These are phyloP conservation scores for Bruguiera parviflora DNA, from an alignment of 345 rosid genomes.

Conservation along the genomic window DNA sequence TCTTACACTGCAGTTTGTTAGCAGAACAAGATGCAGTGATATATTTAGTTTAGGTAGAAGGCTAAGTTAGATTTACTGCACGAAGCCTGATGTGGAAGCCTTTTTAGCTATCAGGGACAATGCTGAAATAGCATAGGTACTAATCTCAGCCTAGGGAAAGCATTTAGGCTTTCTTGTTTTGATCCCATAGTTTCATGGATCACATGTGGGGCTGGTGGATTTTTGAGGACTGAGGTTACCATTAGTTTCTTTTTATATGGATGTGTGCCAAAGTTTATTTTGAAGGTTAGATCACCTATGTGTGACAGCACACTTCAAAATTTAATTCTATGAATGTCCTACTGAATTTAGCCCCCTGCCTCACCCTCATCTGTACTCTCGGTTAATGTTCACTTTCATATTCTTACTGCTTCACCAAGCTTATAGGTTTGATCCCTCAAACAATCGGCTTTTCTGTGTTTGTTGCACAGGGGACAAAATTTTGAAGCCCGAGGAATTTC, in stretches of 20 bases:
- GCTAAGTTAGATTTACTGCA: not conserved
- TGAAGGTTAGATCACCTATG: too few relatives aligned
- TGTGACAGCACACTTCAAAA: not conserved
- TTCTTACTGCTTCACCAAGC: slow-evolving; percentile 3
- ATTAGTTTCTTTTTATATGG: too few relatives aligned
- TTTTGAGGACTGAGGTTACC: too few relatives aligned
- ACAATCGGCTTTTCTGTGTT: not conserved
- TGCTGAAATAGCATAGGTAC: not conserved
- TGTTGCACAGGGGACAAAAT: slow-evolving; percentile 58
- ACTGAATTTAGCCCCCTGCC: not conserved
- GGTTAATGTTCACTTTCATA: not conserved
- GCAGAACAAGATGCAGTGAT: not conserved
- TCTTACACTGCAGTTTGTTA: not conserved
- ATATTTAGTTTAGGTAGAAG: not conserved
- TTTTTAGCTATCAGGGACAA: not conserved
- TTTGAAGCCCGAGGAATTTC: slow-evolving; percentile 67
- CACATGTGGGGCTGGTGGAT: too few relatives aligned
- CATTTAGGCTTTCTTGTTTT: too few relatives aligned
- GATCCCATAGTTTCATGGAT: too few relatives aligned
- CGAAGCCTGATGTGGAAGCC: not conserved
- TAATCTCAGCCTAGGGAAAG: too few relatives aligned
- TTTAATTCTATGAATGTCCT: not conserved
- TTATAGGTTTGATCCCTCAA: slow-evolving; percentile 8
- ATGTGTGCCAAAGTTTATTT: too few relatives aligned
- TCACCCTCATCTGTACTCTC: not conserved